Base-by-base conservation (phyloP, 225 moss, liverwort and hornwort species). In the Physcomitrellopsis africana region DNA sequence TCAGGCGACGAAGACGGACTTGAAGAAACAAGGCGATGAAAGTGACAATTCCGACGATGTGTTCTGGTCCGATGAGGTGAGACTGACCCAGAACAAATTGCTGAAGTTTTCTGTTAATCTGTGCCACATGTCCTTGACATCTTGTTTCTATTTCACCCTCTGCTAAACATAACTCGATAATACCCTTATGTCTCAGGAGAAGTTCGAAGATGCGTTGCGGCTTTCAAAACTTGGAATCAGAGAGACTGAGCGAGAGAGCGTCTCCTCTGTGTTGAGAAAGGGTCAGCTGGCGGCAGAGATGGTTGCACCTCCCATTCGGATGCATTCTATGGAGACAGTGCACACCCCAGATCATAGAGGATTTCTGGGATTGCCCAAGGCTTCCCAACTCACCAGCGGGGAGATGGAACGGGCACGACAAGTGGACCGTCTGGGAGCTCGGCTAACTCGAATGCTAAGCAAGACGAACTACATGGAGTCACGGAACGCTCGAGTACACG, bases 41-140 rank as follows among this genome's bases (percentile, higher is more conserved):
- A 81, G 81, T 61, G 81, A 76, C 43, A 52, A 72, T 24, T 67
- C 76, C 1, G 76, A 76, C 22, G 80, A 80, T 58, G 65, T 80
- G 58, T 80, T 80, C 76, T 81, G 81, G 81, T 76, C 81, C 9
- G 76, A 81, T 13, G 81, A 81, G 76, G 81, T 81, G 60, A 54
- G 71, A 52, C 6, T 10, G 2, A 11, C n/a, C 44, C n/a, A 18
- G 29, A 10, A n/a, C 17, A 67, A 10, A 15, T 2, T 16, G 10
- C 43, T 1, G 4, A 2, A 42, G 10, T 19, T 24, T 23, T 52
- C 3, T 43, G 10, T 16, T 15, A 15, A 43, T 43, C 11, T 27
- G 3, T 47, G 59, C 32, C 32, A 7, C 32, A 37, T 37, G 4
- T 5, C 32, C 4, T 37, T 2, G 32, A 37, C 1, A 37, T 37